Evolutionary conservation across 768 basidiomycete genomes (phyloP).

Genomic region (Suillus variegatus): DNA sequence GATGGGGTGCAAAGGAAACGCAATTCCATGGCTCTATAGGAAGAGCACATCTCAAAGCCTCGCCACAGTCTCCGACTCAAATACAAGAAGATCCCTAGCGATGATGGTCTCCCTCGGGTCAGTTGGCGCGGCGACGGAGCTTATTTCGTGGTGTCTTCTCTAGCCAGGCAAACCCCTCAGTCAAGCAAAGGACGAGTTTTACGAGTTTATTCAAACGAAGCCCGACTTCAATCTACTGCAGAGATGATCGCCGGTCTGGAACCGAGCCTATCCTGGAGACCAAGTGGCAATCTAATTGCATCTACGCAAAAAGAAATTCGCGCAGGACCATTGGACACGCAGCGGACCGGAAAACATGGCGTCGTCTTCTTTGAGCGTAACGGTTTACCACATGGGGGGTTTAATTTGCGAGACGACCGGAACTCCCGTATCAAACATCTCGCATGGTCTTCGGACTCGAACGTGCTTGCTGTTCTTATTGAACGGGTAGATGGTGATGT

Average conservation of each 20-base stretch:
- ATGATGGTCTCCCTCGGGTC: conserved; percentile 71
- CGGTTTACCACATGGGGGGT: conserved; percentile 90
- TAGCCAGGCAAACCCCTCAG: conserved; percentile 43
- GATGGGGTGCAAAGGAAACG: conserved; percentile 96
- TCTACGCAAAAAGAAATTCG: conserved; percentile 77
- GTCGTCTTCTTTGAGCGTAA: conserved; percentile 96
- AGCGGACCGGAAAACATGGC: conserved; percentile 72
- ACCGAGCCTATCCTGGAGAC: conserved; percentile 79
- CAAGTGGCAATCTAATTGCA: conserved; percentile 85
- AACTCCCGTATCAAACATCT: conserved; percentile 77
- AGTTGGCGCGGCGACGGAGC: conserved; percentile 95
- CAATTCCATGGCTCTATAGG: conserved; percentile 97
- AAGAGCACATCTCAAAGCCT: conserved; percentile 62
- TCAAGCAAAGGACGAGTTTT: conserved; percentile 25
- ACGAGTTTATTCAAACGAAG: conserved; percentile 43
- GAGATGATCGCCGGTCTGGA: conserved; percentile 85
- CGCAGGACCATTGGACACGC: conserved; percentile 66
- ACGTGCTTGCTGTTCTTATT: conserved; percentile 83
- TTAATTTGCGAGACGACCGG: conserved; percentile 61
- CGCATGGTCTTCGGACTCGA: conserved; percentile 88
- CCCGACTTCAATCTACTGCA: conserved; percentile 77
- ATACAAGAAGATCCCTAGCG: conserved; percentile 66
- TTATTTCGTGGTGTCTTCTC: conserved; percentile 82
- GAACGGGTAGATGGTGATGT: conserved; percentile 64
- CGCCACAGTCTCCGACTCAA: conserved; percentile 41